Base-by-base conservation (phyloP, 176 grass and related monocot species). In the Chloris gayana region DNA sequence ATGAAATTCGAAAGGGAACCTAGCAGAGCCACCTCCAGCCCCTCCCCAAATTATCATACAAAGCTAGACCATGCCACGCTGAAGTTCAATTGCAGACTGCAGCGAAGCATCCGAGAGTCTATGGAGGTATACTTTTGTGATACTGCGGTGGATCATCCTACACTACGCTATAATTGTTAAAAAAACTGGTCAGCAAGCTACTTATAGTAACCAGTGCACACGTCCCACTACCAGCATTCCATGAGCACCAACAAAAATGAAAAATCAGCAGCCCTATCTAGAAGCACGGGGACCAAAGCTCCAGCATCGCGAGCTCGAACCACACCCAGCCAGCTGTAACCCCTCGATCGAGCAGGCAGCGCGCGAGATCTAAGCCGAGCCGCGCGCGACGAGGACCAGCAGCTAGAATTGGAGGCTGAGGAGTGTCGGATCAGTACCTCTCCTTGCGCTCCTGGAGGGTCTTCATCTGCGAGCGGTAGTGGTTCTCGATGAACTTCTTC, bases 401-500 rank as follows among this genome's bases (percentile, higher is more conserved):
- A 49, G 25, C 19, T 22, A 15, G 10, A 72, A 86, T 50, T 67
- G 3, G 30, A 54, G 62, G 26, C 17, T 51, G 2, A 3, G 18
- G 27, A 13, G 63, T 64, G 63, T 21, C 84, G 67, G 44, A 56
- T 70, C 72, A 65, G 57, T 60, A 99, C 97, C 97, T 95, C 83
- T 99, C 88, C 78, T 91, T 99, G 49, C 97, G 88, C 37, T 99
- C 97, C 82, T 93, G 82, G 75, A 99, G 85, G 80, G 87, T 99
- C 93, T 93, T 99, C 88, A 33, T 91, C 86, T 99, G 97, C 49
- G 93, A 82, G 85, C 89, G 91, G 88, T 99, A 99, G 93, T 99
- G 97, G 74, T 88, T 96, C 97, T 99, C 97, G 82, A 99, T 99
- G 58, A 96, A 99, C 85, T 99, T 90, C 93, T 99, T 99, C 57